These are phyloP conservation scores for Schrenkiella parvula DNA, from an alignment of 345 rosid species.

Conservation along the genomic window DNA sequence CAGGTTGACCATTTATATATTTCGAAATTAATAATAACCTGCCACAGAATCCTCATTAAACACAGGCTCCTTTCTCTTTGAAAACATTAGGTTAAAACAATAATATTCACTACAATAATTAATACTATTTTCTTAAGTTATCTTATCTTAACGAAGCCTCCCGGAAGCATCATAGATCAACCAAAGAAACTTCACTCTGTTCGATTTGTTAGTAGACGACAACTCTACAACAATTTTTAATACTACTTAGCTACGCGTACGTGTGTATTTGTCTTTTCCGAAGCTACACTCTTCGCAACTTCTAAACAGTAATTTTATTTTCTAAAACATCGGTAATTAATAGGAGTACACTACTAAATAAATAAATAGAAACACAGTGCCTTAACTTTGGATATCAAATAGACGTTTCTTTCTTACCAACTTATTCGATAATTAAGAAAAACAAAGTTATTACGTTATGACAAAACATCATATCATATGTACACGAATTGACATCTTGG, in stretches of 20 bases:
- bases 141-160: constrained; percentile 10
- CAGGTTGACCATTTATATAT: constrained; percentile 22
- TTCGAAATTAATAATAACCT: constrained; percentile 3
- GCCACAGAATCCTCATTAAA: constrained; percentile 11
- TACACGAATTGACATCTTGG: constrained; percentile 25
- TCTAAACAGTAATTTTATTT: background rate
- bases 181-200: background rate
- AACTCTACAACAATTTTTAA: background rate
- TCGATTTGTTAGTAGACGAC: constrained; percentile 1
- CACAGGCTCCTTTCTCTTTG: background rate
- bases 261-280: constrained; percentile 11
- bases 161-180: constrained; percentile 14
- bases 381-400: background rate
- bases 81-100: background rate
- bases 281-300: constrained; percentile 1
- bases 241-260: constrained; percentile 1
- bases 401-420: background rate
- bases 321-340: background rate
- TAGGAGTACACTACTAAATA: background rate
- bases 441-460: constrained; percentile 10
- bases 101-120: background rate
- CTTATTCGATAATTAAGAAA: background rate
- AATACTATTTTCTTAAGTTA: background rate
- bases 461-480: constrained; percentile 34
- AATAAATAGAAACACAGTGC: background rate